phyloP scores from a whole-genome alignment of 371 early-diverging fungal species.

The Blastocladiella emersonii region DNA sequence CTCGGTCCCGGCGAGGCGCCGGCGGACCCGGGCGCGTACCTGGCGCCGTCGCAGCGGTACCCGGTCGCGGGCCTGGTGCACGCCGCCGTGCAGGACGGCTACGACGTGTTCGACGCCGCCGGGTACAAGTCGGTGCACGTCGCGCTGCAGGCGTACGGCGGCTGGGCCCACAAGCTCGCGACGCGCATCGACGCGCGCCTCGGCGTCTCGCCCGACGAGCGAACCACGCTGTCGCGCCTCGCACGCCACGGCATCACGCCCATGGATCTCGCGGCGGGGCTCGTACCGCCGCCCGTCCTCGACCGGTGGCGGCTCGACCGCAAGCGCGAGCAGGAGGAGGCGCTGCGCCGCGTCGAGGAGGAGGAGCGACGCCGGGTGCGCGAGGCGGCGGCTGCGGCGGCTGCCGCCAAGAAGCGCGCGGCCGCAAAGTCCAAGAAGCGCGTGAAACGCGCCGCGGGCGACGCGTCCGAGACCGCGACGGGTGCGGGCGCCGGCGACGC shows the following conservation, averaged over 20 bases:
- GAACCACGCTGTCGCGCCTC: background rate
- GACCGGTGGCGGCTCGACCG: background rate
- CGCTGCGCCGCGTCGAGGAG: background rate
- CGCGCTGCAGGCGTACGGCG: slow-evolving; percentile 1
- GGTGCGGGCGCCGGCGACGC: background rate
- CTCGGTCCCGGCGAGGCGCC: no score
- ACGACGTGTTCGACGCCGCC: slow-evolving; percentile 2
- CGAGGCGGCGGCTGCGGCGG: no score
- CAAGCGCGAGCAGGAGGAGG: slow-evolving; percentile 1
- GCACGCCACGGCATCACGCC: slow-evolving; percentile 1
- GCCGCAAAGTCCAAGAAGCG: background rate
- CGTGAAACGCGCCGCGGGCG: background rate
- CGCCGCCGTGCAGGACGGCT: background rate
- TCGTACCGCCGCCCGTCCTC: background rate
- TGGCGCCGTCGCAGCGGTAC: background rate
- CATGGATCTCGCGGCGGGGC: background rate
- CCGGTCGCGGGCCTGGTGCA: slow-evolving; percentile 1
- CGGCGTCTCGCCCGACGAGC: background rate
- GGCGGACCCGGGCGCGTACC: no score
- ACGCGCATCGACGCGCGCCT: background rate
- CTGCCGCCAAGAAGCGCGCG: no score
- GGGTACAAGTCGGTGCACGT: slow-evolving; percentile 4
- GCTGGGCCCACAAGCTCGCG: slow-evolving; percentile 4
- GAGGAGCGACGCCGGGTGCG: background rate
- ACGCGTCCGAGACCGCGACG: background rate